Evolutionary conservation across 1,139 yeast species (phyloP), one percentile per base, ranked within the genome.

Genomic region (Zygosaccharomyces sapae): DNA sequence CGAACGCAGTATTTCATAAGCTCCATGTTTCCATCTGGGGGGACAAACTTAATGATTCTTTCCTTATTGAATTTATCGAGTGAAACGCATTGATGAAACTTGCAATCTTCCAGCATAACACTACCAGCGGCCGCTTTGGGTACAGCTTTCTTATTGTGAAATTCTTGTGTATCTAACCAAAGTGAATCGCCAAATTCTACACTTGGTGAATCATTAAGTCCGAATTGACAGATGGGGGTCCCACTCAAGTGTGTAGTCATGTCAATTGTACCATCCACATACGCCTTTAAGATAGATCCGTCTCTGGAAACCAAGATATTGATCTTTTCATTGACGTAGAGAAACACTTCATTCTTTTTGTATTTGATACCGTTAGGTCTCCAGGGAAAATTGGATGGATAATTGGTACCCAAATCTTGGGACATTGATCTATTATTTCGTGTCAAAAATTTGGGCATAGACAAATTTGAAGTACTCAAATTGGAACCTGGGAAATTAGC

Each of bases 21-120:
- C 63, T 89, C 95, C 65, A 88, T 88, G 48, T 82, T 84, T 0
- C 97, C 97, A 68, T 90, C 97, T 1, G 97, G 96, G 4, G 96
- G 96, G 9, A 83, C 74, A 57, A 88, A 88, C 43, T 80, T 79
- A 50, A 88, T 84, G 44, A 80, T 73, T 43, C 86, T 73, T 37
- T 82, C 83, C 5, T 75, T 64, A 56, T 85, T 89, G 63, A 85
- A 86, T 59, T 78, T 76, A 38, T 81, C 78, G 44, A 86, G 70
- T 47, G 84, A 76, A 31, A 87, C 96, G 66, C 95, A 85, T 58
- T 87, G 94, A 66, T 92, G 97, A 67, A 90, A 86, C 55, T 86
- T 88, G 58, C 88, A 82, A 63, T 88, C 95, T 56, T 83, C 87
- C 10, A 88, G 68, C 1, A 73, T 66, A 18, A 81, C 87, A 38